A percentile compares a stretch with the other conserved stretches of the same genome.
These are phyloP conservation scores for Boletus sp. DNA, from an alignment of 768 basidiomycete species.

Conservation along the genomic window DNA sequence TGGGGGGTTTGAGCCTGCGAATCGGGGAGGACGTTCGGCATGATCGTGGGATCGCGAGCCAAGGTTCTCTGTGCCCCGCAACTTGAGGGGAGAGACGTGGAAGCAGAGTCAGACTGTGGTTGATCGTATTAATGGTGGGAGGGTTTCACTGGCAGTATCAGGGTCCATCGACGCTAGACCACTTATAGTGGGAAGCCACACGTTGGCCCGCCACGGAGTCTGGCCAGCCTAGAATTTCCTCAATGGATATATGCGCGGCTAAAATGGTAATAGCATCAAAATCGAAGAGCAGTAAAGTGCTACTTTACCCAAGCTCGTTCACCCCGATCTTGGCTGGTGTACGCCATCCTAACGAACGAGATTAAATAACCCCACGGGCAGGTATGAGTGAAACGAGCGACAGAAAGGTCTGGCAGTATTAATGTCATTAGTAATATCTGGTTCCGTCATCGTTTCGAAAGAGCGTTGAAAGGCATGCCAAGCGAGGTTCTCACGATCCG, in stretches of 20 bases:
- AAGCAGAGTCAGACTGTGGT: not conserved
- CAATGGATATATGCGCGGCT: not conserved
- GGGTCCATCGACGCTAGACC: not conserved
- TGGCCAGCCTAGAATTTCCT: not conserved
- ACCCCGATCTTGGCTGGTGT: not conserved
- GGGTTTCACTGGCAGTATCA: not conserved
- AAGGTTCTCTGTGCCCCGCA: not conserved
- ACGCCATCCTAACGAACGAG: not conserved
- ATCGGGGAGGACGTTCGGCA: conserved; percentile 12
- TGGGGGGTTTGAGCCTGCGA: conserved; percentile 9
- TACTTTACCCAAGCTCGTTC: not conserved
- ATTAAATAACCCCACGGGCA: no score
- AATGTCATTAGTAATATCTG: no score
- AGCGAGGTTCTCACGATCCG: no score
- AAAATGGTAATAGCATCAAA: not conserved
- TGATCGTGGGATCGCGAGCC: conserved; percentile 1
- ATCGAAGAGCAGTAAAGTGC: not conserved
- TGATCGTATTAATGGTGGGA: not conserved
- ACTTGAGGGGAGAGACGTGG: conserved; percentile 4
- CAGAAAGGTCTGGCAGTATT: no score
- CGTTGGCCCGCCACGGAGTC: not conserved
- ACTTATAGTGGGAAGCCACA: not conserved
- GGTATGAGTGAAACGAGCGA: no score
- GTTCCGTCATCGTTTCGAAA: not conserved
- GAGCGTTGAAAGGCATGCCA: not conserved